A percentile compares a stretch with the other conserved stretches of the same genome.
Evolutionary conservation across 108 stramenopile species (phyloP).

Genomic region (Fragilariopsis cylindrus): DNA sequence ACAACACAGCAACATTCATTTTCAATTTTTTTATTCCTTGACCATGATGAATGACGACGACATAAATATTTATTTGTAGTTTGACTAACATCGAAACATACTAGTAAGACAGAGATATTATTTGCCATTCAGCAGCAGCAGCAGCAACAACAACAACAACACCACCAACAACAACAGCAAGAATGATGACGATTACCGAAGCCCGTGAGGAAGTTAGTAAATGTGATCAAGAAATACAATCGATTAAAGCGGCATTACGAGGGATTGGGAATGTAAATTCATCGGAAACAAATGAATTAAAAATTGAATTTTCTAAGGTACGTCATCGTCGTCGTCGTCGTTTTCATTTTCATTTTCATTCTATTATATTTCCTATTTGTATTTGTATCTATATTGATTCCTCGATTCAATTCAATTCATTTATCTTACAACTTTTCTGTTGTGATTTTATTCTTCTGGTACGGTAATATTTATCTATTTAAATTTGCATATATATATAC

Average conservation of each 20-base stretch:
- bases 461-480: not conserved
- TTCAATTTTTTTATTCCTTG: too few relatives aligned
- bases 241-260: constrained; percentile 60
- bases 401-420: not conserved
- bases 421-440: not conserved
- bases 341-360: not conserved
- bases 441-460: not conserved
- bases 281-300: constrained; percentile 43
- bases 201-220: constrained; percentile 61
- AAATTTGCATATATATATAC: not conserved
- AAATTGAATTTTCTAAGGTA: constrained; percentile 56
- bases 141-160: not conserved
- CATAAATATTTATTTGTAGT: too few relatives aligned
- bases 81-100: too few relatives aligned
- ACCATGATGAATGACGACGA: too few relatives aligned
- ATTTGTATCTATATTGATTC: not conserved
- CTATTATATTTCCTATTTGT: not conserved
- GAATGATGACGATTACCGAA: not conserved
- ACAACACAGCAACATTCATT: too few relatives aligned
- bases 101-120: too few relatives aligned
- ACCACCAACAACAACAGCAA: not conserved
- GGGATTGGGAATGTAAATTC: constrained; percentile 32
- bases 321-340: not conserved
- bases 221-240: constrained; percentile 78
- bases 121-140: too few relatives aligned